These are phyloP conservation scores for Trichoderma asperelloides DNA, from an alignment of 495 filamentous ascomycete species.

Conservation along the genomic window DNA sequence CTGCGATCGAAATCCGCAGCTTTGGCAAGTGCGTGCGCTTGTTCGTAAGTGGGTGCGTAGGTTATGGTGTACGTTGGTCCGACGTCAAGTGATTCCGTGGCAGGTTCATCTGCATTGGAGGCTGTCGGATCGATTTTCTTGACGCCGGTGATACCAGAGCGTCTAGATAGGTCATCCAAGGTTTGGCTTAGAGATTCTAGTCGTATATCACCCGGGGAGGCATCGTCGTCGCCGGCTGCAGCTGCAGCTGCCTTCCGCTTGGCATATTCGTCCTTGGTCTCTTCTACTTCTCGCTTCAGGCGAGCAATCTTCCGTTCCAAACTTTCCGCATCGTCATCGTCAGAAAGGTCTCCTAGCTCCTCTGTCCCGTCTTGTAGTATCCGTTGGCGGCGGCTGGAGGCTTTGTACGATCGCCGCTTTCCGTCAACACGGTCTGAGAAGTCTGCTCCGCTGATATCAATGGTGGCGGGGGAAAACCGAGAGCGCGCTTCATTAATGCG, in stretches of 20 bases:
- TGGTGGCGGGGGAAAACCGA: slow-evolving; percentile 62
- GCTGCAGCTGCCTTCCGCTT: slow-evolving; percentile 37
- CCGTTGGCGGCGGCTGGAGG: slow-evolving; percentile 55
- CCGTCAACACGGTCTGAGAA: slow-evolving; percentile 73
- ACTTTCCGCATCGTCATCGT: slow-evolving; percentile 57
- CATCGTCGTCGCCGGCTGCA: slow-evolving; percentile 15
- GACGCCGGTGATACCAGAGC: slow-evolving; percentile 19
- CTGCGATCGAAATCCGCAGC: slow-evolving; percentile 83
- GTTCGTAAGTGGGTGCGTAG: slow-evolving; percentile 47
- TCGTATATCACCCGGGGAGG: slow-evolving; percentile 17
- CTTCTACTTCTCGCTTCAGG: slow-evolving; percentile 67
- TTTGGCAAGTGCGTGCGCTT: slow-evolving; percentile 61
- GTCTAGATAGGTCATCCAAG: slow-evolving; percentile 48
- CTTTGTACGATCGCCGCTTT: slow-evolving; percentile 74
- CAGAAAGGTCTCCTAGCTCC: slow-evolving; percentile 57
- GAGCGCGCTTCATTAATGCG: slow-evolving; percentile 70
- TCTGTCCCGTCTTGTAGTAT: slow-evolving; percentile 50
- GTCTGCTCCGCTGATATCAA: slow-evolving; percentile 66
- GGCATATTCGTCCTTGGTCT: slow-evolving; percentile 60
- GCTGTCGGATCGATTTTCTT: slow-evolving; percentile 12
- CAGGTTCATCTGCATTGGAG: slow-evolving; percentile 14
- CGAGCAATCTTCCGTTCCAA: slow-evolving; percentile 69
- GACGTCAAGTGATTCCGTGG: slow-evolving; percentile 3
- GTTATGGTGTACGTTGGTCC: slow-evolving; percentile 44
- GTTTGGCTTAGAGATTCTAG: slow-evolving; percentile 56